Base-by-base conservation (phyloP, 192 early-diverging fungal species). In the Podila verticillata region DNA sequence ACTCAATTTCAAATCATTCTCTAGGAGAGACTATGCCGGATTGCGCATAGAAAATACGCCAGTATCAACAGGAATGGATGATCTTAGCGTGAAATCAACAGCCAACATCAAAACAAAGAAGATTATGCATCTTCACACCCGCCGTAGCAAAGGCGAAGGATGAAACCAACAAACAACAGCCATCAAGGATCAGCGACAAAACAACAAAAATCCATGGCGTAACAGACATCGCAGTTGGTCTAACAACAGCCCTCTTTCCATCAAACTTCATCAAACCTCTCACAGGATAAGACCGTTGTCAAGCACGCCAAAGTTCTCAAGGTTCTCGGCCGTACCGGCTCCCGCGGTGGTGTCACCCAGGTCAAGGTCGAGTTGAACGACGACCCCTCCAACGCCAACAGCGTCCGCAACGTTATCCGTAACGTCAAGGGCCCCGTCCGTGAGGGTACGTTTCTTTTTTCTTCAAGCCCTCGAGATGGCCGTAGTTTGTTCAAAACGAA, bases 401-500 rank as follows among this genome's bases (percentile, higher is more conserved):
- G 57, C 58, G 57, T 80, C 70, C 98, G 98, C 72, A 93, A 94
- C 84, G 98, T 99, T 89, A 97, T 99, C 88, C 96, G 98, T 85
- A 99, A 99, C 90, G 98, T 99, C 81, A 98, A 97, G 93, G 98
- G 98, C 71, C 98, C 98, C 80, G 98, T 99, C 73, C 94, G 96
- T 77, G 96, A 97, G 85, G 77, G 77, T 80, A 80, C 22, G 77
- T 80, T 48, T 36, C 30, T 57, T 61, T 62, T 70, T 12, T 24
- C 17, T 47, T 20, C 20, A 32, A 47, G 7, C 15, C 44, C 7
- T 7, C 3, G 20, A 48, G 12, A 19, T 48, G 2, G 51, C 51
- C 39, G 15, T 15, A 44, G 39, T 6, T n/a, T 34, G 32, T 34
- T 44, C 13, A 15, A 15, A 13, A 12, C 15, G n/a, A n/a, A 44